phyloP scores from a whole-genome alignment of 306 rosid genomes.

The Lathyrus sativus region DNA sequence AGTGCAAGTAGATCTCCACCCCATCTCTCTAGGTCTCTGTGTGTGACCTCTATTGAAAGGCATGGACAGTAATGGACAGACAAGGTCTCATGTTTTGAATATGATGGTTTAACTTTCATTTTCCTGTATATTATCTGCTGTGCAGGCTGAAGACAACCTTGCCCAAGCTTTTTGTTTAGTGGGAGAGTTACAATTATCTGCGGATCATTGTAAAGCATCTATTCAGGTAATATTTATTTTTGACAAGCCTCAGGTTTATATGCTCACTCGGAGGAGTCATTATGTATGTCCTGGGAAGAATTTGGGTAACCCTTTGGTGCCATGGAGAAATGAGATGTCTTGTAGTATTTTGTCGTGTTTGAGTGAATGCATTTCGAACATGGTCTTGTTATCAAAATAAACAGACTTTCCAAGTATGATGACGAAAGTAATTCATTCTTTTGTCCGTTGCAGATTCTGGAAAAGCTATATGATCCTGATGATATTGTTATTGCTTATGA shows the following conservation, averaged over 20 bases:
- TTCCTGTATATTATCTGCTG: constrained; percentile 31
- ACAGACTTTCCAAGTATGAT: neutral
- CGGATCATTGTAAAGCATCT: constrained; percentile 79
- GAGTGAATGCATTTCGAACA: constrained; percentile 25
- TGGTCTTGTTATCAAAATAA: constrained; percentile 20
- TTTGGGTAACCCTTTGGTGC: neutral
- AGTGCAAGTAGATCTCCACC: neutral
- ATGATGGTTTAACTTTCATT: constrained; percentile 27
- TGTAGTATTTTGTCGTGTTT: constrained; percentile 4
- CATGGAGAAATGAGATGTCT: neutral
- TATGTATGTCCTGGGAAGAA: neutral
- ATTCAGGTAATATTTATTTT: constrained; percentile 53
- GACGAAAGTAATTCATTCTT: constrained; percentile 23
- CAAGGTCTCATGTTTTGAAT: constrained; percentile 25
- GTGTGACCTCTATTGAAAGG: constrained; percentile 3
- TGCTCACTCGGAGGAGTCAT: constrained; percentile 12
- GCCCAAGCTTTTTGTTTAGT: constrained; percentile 74
- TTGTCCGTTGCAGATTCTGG: constrained; percentile 63
- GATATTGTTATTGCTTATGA: constrained; percentile 86
- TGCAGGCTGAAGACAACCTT: constrained; percentile 83
- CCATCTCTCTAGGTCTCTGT: neutral
- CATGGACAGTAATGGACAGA: constrained; percentile 5
- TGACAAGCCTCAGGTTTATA: constrained; percentile 7
- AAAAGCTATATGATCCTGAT: constrained; percentile 66
- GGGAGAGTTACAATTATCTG: constrained; percentile 59